Conservation (phyloP, 2,329 filamentous ascomycete genomes). For the Malbranchea zuffiana region DNA sequence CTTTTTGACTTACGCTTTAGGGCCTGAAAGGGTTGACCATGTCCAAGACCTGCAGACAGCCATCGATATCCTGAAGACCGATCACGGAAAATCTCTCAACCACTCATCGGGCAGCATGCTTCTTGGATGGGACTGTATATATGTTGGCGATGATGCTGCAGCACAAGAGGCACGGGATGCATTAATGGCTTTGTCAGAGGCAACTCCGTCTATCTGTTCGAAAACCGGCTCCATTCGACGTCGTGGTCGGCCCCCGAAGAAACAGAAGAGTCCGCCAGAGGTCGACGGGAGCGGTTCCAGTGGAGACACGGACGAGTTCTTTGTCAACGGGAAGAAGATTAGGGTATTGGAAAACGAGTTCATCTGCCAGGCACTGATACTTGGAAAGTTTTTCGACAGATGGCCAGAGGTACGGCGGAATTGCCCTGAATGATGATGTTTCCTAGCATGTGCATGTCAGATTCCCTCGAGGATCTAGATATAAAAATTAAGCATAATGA, state of each 20-base stretch:
- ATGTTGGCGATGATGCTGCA: conserved; percentile 56
- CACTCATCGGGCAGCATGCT: neutral
- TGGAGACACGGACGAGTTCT: conserved; percentile 22
- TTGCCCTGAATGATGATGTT: neutral
- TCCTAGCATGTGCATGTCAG: neutral
- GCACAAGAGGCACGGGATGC: conserved; percentile 40
- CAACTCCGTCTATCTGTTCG: too few relatives aligned
- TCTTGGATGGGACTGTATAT: conserved; percentile 63
- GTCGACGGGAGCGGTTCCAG: conserved; percentile 21
- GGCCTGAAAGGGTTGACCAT: conserved; percentile 54
- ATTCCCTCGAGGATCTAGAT: neutral
- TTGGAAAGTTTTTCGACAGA: conserved; percentile 64
- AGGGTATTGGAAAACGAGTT: conserved; percentile 72
- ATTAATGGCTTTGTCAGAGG: conserved; percentile 1
- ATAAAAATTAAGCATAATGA: neutral
- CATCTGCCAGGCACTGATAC: conserved; percentile 82
- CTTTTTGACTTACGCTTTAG: conserved; percentile 69
- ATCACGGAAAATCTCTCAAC: conserved; percentile 19
- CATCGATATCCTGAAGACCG: conserved; percentile 40
- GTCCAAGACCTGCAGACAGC: conserved; percentile 58
- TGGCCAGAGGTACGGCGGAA: conserved; percentile 7
- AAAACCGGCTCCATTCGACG: neutral
- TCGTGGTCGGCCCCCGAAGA: conserved; percentile 24
- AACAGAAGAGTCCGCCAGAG: conserved; percentile 37
- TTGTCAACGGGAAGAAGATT: conserved; percentile 42